Conservation (phyloP, 1,284 basidiomycete genomes). For the Porodaedalea pini region DNA sequence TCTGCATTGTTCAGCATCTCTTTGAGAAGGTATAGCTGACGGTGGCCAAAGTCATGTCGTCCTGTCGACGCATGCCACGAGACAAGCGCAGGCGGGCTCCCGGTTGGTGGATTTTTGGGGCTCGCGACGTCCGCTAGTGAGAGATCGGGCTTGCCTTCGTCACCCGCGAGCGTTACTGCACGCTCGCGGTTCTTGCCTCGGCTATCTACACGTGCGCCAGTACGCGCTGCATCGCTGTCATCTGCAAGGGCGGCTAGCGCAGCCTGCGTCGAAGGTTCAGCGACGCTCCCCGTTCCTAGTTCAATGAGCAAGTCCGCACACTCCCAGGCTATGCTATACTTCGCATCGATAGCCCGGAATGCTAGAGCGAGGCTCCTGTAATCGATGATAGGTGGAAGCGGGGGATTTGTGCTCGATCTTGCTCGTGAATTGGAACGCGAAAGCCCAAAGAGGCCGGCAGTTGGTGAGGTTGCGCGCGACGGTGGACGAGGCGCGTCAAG, state of each 20-base stretch:
- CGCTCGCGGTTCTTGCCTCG: conserved; percentile 21
- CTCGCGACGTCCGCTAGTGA: conserved; percentile 16
- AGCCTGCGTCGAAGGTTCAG: neutral
- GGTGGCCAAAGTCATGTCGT: conserved; percentile 35
- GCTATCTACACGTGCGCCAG: no score
- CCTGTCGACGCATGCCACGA: conserved; percentile 35
- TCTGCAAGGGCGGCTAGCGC: neutral
- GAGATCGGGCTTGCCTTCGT: conserved; percentile 21
- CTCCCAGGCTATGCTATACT: conserved; percentile 45
- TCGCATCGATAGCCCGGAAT: conserved; percentile 30
- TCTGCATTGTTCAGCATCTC: conserved; percentile 49
- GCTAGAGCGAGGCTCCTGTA: conserved; percentile 16
- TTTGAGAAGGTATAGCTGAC: conserved; percentile 44
- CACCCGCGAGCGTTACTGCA: conserved; percentile 26
- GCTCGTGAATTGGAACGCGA: conserved; percentile 18
- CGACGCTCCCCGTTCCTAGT: conserved; percentile 30
- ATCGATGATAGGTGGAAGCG: conserved; percentile 15
- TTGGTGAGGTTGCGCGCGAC: conserved; percentile 18
- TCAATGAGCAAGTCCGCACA: conserved; percentile 46
- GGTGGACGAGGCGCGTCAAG: conserved; percentile 17
- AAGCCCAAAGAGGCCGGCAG: conserved; percentile 13
- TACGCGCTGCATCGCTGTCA: neutral
- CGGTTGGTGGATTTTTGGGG: conserved; percentile 24
- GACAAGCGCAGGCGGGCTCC: conserved; percentile 9
- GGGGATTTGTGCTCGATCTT: conserved; percentile 18